Percentiles rank a stretch among this genome's conserved stretches.
Conservation (phyloP, 2,329 filamentous ascomycete species). For the Aspergillus versicolor region DNA sequence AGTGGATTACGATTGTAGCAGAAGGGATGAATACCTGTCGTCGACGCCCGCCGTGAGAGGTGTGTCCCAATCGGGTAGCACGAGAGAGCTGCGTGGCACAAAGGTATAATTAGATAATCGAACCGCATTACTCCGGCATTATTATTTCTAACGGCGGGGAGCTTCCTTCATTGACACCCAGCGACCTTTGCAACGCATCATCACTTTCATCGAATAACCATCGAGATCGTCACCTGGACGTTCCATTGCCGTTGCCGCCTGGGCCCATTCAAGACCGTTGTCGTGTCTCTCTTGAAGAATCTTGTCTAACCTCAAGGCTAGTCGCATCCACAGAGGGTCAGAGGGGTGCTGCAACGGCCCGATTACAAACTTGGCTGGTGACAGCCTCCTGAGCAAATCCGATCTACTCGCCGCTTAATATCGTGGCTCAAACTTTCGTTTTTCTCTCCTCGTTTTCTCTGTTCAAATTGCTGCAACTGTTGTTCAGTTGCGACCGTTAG, state of each 20-base stretch:
- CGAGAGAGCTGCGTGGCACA: not conserved
- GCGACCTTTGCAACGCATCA: not conserved
- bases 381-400: constrained; percentile 1
- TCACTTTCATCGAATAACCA: not conserved
- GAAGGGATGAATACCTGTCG: not conserved
- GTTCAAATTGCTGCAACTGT: not conserved
- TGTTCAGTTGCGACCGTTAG: not conserved
- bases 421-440: not conserved
- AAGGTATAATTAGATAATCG: not conserved
- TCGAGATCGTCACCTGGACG: not conserved
- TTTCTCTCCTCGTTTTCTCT: not conserved
- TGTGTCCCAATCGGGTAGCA: constrained; percentile 1
- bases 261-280: constrained; percentile 6
- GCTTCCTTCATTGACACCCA: constrained; percentile 1
- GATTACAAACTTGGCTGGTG: constrained; percentile 8
- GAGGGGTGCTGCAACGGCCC: constrained; percentile 9
- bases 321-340: constrained; percentile 10
- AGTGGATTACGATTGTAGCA: not conserved
- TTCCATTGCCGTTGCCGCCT: not conserved
- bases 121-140: not conserved
- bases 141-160: constrained; percentile 1
- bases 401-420: constrained; percentile 4
- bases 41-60: not conserved
- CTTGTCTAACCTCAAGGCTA: constrained; percentile 10
- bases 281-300: constrained; percentile 2